Evolutionary conservation across 306 rosid genomes (phyloP).

Genomic region (Cucurbita pepo): DNA sequence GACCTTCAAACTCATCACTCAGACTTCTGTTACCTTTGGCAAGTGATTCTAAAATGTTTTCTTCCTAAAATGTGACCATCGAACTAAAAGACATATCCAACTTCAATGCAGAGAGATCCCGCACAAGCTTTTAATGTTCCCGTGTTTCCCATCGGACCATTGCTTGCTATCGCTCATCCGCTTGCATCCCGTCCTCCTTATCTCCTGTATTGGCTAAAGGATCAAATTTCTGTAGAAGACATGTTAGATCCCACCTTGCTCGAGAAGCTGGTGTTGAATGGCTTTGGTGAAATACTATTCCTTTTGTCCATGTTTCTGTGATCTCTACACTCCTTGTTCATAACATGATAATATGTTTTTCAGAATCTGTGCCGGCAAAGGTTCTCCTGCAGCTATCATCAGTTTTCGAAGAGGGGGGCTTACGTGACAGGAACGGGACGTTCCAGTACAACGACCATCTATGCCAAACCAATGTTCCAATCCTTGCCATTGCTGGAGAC

Average conservation of each 20-base stretch:
- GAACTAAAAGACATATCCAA: background rate
- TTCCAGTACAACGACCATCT: conserved; percentile 65
- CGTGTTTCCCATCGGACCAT: conserved; percentile 56
- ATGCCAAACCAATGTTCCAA: conserved; percentile 43
- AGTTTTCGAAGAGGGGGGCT: conserved; percentile 49
- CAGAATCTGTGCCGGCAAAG: conserved; percentile 80
- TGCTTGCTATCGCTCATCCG: conserved; percentile 38
- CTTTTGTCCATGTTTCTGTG: background rate
- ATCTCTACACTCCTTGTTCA: background rate
- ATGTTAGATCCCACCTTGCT: conserved; percentile 57
- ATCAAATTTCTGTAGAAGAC: conserved; percentile 56
- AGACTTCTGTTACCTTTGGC: conserved; percentile 76
- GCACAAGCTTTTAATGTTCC: conserved; percentile 54
- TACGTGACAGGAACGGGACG: conserved; percentile 49
- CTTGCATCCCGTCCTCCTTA: conserved; percentile 39
- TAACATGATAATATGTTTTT: background rate
- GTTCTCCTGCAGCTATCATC: conserved; percentile 63
- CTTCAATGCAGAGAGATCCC: conserved; percentile 49
- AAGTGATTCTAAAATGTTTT: conserved; percentile 23
- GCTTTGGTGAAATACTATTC: conserved; percentile 33
- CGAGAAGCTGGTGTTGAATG: conserved; percentile 61
- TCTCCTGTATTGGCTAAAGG: conserved; percentile 48
- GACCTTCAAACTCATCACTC: conserved; percentile 64
- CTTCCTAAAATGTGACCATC: background rate
- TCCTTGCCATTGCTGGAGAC: conserved; percentile 80